Percentiles rank a stretch among this genome's conserved stretches.
Evolutionary conservation across 2,329 filamentous ascomycete species (phyloP).

Genomic region (Fusarium succisae): DNA sequence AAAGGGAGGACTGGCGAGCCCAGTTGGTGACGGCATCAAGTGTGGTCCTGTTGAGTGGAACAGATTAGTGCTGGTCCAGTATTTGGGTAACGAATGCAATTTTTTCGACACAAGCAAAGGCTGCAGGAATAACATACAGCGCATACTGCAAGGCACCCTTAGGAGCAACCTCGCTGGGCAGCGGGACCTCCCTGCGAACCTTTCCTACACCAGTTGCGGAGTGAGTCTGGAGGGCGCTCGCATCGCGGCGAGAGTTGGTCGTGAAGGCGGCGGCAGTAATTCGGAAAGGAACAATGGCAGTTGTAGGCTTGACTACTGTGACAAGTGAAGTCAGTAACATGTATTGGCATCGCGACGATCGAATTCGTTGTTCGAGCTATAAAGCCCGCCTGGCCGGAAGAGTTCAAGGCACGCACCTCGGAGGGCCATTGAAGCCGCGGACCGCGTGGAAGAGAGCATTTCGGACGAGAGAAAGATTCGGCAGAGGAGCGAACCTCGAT

Average conservation of each 20-base stretch:
- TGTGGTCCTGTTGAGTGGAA: slow-evolving; percentile 66
- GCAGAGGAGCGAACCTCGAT: slow-evolving; percentile 32
- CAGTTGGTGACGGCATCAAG: slow-evolving; percentile 85
- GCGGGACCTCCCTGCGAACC: slow-evolving; percentile 75
- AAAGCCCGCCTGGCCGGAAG: slow-evolving; percentile 34
- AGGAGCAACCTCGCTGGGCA: slow-evolving; percentile 81
- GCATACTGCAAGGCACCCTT: slow-evolving; percentile 87
- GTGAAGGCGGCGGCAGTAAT: slow-evolving; percentile 70
- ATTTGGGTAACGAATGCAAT: background rate
- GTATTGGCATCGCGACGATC: slow-evolving; percentile 5
- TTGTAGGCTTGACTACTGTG: slow-evolving; percentile 70
- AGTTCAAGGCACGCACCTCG: slow-evolving; percentile 53
- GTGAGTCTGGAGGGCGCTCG: slow-evolving; percentile 64
- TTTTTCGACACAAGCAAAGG: background rate
- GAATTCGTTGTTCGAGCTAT: slow-evolving; percentile 20
- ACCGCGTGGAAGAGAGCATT: slow-evolving; percentile 62
- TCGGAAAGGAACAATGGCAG: slow-evolving; percentile 70
- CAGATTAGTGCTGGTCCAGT: background rate
- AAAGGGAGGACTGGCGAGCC: slow-evolving; percentile 84
- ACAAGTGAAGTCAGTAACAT: slow-evolving; percentile 10
- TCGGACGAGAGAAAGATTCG: slow-evolving; percentile 33
- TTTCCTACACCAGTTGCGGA: slow-evolving; percentile 64
- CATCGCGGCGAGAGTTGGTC: slow-evolving; percentile 72
- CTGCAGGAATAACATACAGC: slow-evolving; percentile 67
- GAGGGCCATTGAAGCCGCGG: slow-evolving; percentile 61